A percentile compares a stretch with the other conserved stretches of the same genome.
Evolutionary conservation across 768 basidiomycete species (phyloP).

Genomic region (Tubosaeta sp.): DNA sequence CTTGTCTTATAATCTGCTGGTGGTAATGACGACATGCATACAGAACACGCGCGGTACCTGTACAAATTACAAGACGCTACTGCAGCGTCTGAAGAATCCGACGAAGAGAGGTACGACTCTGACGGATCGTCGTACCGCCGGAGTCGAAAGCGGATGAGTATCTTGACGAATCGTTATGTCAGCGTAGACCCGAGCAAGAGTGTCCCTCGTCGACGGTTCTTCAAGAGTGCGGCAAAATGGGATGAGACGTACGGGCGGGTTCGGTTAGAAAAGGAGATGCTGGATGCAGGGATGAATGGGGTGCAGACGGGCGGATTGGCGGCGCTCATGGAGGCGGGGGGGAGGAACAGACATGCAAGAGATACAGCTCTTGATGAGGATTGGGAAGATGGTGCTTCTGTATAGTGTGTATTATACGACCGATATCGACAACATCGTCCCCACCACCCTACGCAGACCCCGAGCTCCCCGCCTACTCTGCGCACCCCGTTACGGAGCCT

Average conservation of each 20-base stretch:
- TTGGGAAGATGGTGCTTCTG: constrained; percentile 29
- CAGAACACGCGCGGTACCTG: constrained; percentile 66
- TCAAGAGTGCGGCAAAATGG: constrained; percentile 45
- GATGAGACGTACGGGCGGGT: constrained; percentile 26
- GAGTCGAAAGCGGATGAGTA: constrained; percentile 61
- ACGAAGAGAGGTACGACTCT: constrained; percentile 47
- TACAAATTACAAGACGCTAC: constrained; percentile 54
- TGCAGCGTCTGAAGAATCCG: constrained; percentile 44
- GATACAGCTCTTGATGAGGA: constrained; percentile 24
- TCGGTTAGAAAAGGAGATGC: constrained; percentile 21
- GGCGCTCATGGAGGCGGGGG: constrained; percentile 26
- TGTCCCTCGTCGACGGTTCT: constrained; percentile 49
- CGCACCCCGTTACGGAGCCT: constrained; percentile 31
- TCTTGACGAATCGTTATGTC: constrained; percentile 57
- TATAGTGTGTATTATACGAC: constrained; percentile 18
- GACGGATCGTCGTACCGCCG: constrained; percentile 41
- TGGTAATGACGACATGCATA: not conserved
- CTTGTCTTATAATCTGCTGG: not conserved
- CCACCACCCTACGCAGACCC: constrained; percentile 24
- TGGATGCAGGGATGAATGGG: constrained; percentile 16
- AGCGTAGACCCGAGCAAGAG: constrained; percentile 38
- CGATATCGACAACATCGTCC: too few species aligned
- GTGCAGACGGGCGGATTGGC: constrained; percentile 12
- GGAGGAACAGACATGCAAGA: constrained; percentile 11
- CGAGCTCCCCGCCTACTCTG: constrained; percentile 34